Base-by-base conservation (phyloP, 768 basidiomycete genomes). In the Cubamyces lactineus region DNA sequence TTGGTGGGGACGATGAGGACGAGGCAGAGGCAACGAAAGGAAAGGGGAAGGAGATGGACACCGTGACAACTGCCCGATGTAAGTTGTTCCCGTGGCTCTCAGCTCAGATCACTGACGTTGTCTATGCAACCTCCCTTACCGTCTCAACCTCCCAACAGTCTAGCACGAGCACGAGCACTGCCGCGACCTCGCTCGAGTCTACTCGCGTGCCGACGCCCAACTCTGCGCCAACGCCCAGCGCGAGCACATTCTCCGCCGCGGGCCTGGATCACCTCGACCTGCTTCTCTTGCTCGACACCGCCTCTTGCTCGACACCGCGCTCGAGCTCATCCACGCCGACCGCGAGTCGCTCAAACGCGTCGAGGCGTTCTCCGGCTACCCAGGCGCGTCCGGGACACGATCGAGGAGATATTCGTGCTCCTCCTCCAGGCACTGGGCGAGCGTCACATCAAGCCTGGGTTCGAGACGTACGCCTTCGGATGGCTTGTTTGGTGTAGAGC, bases 361-460 rank as follows among this genome's bases (percentile, higher is more conserved):
- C 2, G 94, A 99, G 71, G 94, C 88, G 2, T 99, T 98, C 72
- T 79, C 84, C 0, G 84, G 83, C 8, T 98, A 97, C 71, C 94
- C 95, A 0, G 92, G 94, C 0, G 82, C 85, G 95, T 99, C 1
- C 80, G 87, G 30, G 95, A 98, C 70, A 94, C 94, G 2, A 89
- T 98, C 59, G 96, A 99, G 74, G 96, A 98, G 74, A 76, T 93
- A 5, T 98, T 98, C 62, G 89, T n/a, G n/a, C n/a, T 95, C 39
- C 79, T 96, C 45, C 80, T 98, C 34, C 85, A 87, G 28, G 86
- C 87, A 0, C 75, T 97, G 2, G 84, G 88, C 3, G 88, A 92
- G 42, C 78, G 87, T 34, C 97, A 99, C 72, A 80, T 97, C 39
- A 79, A 78, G 1, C 85, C 85, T 28, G 97, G 94, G 0, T 99